Base-by-base conservation (phyloP, 2,329 filamentous ascomycete genomes). In the Mycosphaerella sp. region DNA sequence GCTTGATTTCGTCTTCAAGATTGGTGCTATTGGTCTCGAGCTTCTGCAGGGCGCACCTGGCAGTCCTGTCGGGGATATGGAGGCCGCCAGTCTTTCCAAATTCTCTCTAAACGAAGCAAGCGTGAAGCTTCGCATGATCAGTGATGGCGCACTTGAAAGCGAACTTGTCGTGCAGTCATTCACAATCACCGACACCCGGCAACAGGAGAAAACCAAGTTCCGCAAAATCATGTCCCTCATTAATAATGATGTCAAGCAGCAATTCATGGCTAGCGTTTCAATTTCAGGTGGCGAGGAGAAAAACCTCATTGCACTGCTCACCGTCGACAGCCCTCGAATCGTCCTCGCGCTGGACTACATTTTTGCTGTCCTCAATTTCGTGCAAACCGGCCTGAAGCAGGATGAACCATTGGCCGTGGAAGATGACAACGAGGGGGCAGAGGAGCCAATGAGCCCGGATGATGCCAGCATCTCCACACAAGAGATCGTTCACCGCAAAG, bases 301-400 rank as follows among this genome's bases (percentile, higher is more conserved):
- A 56, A 88, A 84, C 67, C 72, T 97, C 53, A 95, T 97, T 65
- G 89, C 89, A 1, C 87, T 98, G 71, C 81, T 96, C 54, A 95
- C 91, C 0, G 84, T 98, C 57, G 93, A 98, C 66, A 98, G 93
- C 63, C 93, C 93, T 1, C 82, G 90, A 2, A 82, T 98, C 52
- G 97, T 99, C 55, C 88, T 99, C 68, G 92, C 95, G 0, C 76
- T 99, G 31, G 93, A 99, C 69, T 97, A 99, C 69, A 74, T 98
- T 2, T 95, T 96, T 64, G 88, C 90, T 1, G 78, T 98, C 39
- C 87, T 95, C 61, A 81, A 82, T 42, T 98, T 95, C 64, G 76
- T 87, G n/a, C 82, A 84, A 41, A 80, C 83, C 32, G 88, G 88
- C 7, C 75, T 85, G 51, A 74, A 79, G 12, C 70, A 73, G 11